Evolutionary conservation across 441 rosid genomes (phyloP).

Genomic region (Gossypium laxum): DNA sequence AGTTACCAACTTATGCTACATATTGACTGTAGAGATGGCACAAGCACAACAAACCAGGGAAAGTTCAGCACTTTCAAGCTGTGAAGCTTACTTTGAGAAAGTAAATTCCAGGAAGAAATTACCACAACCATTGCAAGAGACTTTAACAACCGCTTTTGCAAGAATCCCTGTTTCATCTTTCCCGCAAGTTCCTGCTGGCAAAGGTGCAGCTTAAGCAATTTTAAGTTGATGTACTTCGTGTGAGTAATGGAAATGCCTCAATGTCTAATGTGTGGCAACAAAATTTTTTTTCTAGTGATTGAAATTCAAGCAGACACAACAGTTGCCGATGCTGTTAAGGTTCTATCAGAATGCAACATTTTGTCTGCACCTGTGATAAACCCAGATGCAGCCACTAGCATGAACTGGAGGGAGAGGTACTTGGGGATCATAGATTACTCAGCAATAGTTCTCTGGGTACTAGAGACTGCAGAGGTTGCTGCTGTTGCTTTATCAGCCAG

Average conservation of each 20-base stretch:
- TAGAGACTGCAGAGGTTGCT: slow-evolving; percentile 65
- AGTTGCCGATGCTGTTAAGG: slow-evolving; percentile 58
- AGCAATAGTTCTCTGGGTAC: slow-evolving; percentile 64
- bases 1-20: neutral
- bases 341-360: slow-evolving; percentile 62
- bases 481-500: slow-evolving; percentile 55
- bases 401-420: slow-evolving; percentile 64
- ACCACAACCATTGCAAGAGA: slow-evolving; percentile 39
- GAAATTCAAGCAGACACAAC: slow-evolving; percentile 62
- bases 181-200: slow-evolving; percentile 46
- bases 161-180: slow-evolving; percentile 49
- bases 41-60: slow-evolving; percentile 13
- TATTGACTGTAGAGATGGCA: slow-evolving; percentile 27
- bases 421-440: slow-evolving; percentile 72
- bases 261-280: neutral
- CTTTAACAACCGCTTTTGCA: slow-evolving; percentile 41
- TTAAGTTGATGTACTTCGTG: neutral
- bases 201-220: slow-evolving; percentile 23
- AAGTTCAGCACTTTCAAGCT: slow-evolving; percentile 28
- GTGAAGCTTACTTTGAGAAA: slow-evolving; percentile 45
- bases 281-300: slow-evolving; percentile 36
- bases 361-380: slow-evolving; percentile 69
- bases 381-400: slow-evolving; percentile 29
- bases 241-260: neutral
- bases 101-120: slow-evolving; percentile 50